A percentile compares a stretch with the other conserved stretches of the same genome.
phyloP scores from a whole-genome alignment of 306 rosid species.

The Oxytropis ochrocephala region DNA sequence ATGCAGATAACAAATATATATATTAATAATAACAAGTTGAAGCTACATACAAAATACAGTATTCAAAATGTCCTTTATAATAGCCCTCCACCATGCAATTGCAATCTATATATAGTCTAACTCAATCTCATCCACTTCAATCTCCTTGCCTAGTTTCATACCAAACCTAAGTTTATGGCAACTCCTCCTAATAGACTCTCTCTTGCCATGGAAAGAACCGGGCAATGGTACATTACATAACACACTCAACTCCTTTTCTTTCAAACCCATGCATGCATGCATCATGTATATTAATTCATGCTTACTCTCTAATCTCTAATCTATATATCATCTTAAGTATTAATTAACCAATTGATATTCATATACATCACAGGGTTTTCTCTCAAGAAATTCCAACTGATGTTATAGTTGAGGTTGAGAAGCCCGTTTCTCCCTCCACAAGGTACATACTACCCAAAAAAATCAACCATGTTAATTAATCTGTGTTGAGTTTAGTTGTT shows the following conservation, averaged over 20 bases:
- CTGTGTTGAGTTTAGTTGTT: too few relatives aligned
- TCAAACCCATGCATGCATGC: not conserved
- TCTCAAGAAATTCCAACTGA: slow-evolving; percentile 76
- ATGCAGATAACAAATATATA: slow-evolving; percentile 13
- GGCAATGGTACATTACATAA: slow-evolving; percentile 53
- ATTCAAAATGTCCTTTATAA: slow-evolving; percentile 11
- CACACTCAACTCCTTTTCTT: not conserved
- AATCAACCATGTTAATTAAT: too few relatives aligned
- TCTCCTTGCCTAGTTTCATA: slow-evolving; percentile 8
- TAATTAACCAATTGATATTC: not conserved
- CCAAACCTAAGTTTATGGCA: slow-evolving; percentile 40
- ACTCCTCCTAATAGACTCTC: slow-evolving; percentile 42
- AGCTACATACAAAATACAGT: not conserved
- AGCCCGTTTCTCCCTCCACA: slow-evolving; percentile 64
- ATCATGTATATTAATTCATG: not conserved
- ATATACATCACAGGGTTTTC: slow-evolving; percentile 53
- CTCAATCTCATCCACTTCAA: not conserved
- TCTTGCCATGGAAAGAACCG: slow-evolving; percentile 84
- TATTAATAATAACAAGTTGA: not conserved
- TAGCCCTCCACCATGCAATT: slow-evolving; percentile 1
- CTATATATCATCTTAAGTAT: not conserved
- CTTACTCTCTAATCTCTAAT: not conserved
- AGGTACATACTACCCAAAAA: slow-evolving; percentile 35
- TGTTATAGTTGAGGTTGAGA: slow-evolving; percentile 61
- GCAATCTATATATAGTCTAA: not conserved